phyloP scores from a whole-genome alignment of 208 protist species.

The Trypanosoma avium region DNA sequence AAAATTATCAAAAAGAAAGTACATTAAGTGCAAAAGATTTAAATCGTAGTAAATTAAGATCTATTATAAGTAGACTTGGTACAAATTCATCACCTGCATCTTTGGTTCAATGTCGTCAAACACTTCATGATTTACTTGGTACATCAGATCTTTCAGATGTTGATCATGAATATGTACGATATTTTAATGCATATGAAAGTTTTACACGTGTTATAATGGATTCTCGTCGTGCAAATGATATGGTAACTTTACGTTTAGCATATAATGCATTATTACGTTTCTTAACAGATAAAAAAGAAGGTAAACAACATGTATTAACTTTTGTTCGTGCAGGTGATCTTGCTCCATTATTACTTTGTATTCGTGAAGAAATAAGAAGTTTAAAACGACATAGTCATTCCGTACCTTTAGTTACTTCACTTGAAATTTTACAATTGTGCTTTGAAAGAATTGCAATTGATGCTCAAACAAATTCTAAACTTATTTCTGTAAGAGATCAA shows the following conservation, averaged over 20 bases:
- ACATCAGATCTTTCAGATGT: constrained; percentile 36
- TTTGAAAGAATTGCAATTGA: constrained; percentile 52
- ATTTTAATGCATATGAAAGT: constrained; percentile 74
- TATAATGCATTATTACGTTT: constrained; percentile 42
- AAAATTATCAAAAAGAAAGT: constrained; percentile 84
- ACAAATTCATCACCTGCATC: constrained; percentile 22
- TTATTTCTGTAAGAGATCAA: constrained; percentile 53
- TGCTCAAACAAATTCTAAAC: constrained; percentile 32
- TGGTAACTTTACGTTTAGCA: constrained; percentile 38
- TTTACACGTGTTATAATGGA: constrained; percentile 56
- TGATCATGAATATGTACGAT: constrained; percentile 80
- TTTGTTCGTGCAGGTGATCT: constrained; percentile 67
- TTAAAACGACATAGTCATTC: constrained; percentile 39
- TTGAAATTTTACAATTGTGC: constrained; percentile 53
- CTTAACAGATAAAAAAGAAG: constrained; percentile 55
- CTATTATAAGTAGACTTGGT: constrained; percentile 52
- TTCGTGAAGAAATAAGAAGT: constrained; percentile 59
- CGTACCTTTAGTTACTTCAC: constrained; percentile 36
- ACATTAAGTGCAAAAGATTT: constrained; percentile 56
- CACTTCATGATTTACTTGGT: constrained; percentile 60
- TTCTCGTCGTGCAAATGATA: constrained; percentile 56
- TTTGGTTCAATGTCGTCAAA: constrained; percentile 52
- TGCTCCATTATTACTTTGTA: constrained; percentile 38
- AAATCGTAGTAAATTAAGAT: constrained; percentile 69
- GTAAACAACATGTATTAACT: constrained; percentile 47